Evolutionary conservation across 768 basidiomycete species (phyloP).

Genomic region (Rhodotorula graminis): DNA sequence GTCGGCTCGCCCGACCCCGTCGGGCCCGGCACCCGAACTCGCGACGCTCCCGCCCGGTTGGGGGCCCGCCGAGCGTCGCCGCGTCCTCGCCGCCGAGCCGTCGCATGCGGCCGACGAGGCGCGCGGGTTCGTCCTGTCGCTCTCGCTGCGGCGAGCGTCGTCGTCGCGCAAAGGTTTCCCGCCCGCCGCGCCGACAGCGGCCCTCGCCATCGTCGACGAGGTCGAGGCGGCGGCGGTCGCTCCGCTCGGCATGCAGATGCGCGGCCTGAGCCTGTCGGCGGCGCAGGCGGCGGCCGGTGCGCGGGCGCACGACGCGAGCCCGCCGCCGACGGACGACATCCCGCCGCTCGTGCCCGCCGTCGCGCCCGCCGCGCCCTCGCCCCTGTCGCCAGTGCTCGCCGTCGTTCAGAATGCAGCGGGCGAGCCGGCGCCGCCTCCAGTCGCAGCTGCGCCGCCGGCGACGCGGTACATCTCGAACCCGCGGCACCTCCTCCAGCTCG

Average conservation of each 20-base stretch:
- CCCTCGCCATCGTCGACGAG: not conserved
- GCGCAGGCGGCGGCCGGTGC: not conserved
- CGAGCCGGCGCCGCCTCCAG: not conserved
- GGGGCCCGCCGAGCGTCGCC: slow-evolving; percentile 22
- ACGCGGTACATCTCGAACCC: slow-evolving; percentile 36
- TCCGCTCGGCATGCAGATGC: not conserved
- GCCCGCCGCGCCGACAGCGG: not conserved
- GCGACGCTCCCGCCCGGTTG: slow-evolving; percentile 12
- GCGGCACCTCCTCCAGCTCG: slow-evolving; percentile 36
- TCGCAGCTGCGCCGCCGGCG: not conserved
- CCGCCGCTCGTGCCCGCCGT: slow-evolving; percentile 1
- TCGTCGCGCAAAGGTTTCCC: not conserved
- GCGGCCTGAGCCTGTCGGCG: not conserved
- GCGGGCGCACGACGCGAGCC: not conserved
- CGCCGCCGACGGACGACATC: slow-evolving; percentile 3
- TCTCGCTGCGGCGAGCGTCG: not conserved
- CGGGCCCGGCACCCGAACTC: not conserved
- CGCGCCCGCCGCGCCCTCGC: not conserved
- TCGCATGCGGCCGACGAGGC: slow-evolving; percentile 32
- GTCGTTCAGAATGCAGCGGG: not conserved
- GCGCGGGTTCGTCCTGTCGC: not conserved
- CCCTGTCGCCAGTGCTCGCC: not conserved
- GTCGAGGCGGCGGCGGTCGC: not conserved
- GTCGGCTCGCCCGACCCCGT: not conserved
- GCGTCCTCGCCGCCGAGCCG: slow-evolving; percentile 25